These are phyloP conservation scores for Entamoeba invadens DNA, from an alignment of 208 protist genomes.

Conservation along the genomic window DNA sequence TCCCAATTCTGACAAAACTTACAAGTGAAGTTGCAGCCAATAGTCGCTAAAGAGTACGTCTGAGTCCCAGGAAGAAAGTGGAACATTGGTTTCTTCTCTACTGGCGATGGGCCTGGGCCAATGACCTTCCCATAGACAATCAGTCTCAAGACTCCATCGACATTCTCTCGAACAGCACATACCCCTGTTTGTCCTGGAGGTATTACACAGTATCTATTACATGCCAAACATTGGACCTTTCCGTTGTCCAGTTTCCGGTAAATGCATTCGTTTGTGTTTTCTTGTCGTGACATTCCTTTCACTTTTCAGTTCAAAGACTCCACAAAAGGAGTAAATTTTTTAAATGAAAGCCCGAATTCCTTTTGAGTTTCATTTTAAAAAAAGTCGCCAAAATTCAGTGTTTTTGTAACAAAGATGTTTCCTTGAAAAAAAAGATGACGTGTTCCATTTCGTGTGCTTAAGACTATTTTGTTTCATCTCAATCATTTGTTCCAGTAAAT, in stretches of 20 bases:
- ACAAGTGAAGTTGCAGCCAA: conserved; percentile 36
- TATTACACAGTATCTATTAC: conserved; percentile 19
- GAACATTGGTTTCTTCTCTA: conserved; percentile 38
- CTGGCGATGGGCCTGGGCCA: conserved; percentile 22
- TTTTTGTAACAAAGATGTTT: no score
- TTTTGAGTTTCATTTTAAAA: no score
- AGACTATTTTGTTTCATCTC: no score
- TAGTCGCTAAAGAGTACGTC: conserved; percentile 22
- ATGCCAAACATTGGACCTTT: conserved; percentile 12
- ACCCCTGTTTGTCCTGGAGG: neutral
- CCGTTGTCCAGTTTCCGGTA: neutral
- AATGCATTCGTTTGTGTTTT: neutral
- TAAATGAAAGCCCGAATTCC: no score
- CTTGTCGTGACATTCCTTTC: no score
- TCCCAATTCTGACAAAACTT: conserved; percentile 31
- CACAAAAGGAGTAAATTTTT: no score
- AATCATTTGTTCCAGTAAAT: no score
- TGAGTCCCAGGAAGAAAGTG: conserved; percentile 24
- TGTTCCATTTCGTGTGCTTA: no score
- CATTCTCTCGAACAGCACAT: conserved; percentile 30
- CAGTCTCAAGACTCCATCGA: conserved; percentile 9
- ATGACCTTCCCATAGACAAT: conserved; percentile 18
- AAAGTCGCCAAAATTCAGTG: no score
- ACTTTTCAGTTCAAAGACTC: no score
- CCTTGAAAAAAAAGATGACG: no score